Evolutionary conservation across 495 filamentous ascomycete species (phyloP).

Genomic region (Aspergillus nanangensis): DNA sequence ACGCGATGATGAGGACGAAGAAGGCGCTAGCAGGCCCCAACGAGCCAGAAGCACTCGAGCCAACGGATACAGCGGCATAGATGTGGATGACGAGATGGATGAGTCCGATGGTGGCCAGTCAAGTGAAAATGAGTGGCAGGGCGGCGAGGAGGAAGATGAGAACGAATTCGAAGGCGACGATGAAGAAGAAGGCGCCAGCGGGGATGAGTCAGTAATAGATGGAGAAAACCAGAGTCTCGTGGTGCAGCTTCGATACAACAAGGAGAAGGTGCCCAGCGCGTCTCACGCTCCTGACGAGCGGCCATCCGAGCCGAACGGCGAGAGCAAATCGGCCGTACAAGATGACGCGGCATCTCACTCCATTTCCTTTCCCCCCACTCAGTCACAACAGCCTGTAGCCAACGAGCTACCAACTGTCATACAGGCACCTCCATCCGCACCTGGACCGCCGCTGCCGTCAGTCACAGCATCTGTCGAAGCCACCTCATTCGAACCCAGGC

Average conservation of each 20-base stretch:
- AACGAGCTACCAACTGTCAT: too few species aligned
- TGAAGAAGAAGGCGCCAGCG: slow-evolving; percentile 55
- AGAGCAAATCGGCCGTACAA: too few species aligned
- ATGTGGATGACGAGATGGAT: slow-evolving; percentile 55
- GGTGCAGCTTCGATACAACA: slow-evolving; percentile 57
- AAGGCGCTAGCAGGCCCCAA: slow-evolving; percentile 26
- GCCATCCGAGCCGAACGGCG: too few species aligned
- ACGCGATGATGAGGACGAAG: slow-evolving; percentile 32
- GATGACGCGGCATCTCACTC: not conserved
- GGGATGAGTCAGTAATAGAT: slow-evolving; percentile 53
- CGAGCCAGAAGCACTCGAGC: slow-evolving; percentile 25
- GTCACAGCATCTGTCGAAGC: not conserved
- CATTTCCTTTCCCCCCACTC: not conserved
- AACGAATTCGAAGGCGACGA: slow-evolving; percentile 63
- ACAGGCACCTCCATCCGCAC: too few species aligned
- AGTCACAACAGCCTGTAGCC: not conserved
- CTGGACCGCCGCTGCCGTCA: not conserved
- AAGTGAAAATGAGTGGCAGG: slow-evolving; percentile 59
- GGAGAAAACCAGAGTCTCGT: slow-evolving; percentile 56
- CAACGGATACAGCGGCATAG: slow-evolving; percentile 49
- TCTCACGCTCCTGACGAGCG: slow-evolving; percentile 15
- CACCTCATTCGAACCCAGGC: not conserved
- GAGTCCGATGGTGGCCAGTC: slow-evolving; percentile 55
- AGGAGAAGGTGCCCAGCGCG: slow-evolving; percentile 21
- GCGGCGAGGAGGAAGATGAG: slow-evolving; percentile 70